Evolutionary conservation across 2,329 filamentous ascomycete species (phyloP).

Genomic region (Apiospora arundinis): DNA sequence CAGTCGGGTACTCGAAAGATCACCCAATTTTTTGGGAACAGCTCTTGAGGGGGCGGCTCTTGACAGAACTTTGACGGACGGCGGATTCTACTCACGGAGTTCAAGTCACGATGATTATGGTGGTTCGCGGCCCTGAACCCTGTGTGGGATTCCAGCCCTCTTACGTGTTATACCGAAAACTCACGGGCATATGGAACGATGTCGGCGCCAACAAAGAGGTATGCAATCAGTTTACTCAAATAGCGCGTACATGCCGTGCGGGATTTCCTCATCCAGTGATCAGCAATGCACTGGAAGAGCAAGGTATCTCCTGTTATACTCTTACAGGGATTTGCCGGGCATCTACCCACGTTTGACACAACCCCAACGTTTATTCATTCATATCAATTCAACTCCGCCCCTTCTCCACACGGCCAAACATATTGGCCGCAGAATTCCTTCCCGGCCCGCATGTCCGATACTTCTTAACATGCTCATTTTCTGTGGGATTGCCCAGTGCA

Average conservation of each 20-base stretch:
- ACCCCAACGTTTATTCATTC: background rate
- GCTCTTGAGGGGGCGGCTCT: slow-evolving; percentile 38
- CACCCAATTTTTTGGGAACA: slow-evolving; percentile 54
- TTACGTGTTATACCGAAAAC: too few relatives aligned
- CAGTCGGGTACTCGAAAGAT: slow-evolving; percentile 51
- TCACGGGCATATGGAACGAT: too few relatives aligned
- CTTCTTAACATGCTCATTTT: background rate
- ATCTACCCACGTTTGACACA: background rate
- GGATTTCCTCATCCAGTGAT: too few relatives aligned
- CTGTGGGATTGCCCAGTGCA: background rate
- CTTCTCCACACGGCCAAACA: background rate
- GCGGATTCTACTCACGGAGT: background rate
- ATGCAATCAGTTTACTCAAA: too few relatives aligned
- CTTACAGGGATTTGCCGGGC: too few relatives aligned
- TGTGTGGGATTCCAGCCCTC: too few relatives aligned
- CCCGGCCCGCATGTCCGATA: slow-evolving; percentile 3
- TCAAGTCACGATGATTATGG: background rate
- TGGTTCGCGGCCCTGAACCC: background rate
- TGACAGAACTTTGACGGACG: background rate
- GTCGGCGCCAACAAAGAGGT: too few relatives aligned
- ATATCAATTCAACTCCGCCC: background rate
- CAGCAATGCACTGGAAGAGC: too few relatives aligned
- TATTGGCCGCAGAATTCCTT: background rate
- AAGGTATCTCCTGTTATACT: too few relatives aligned
- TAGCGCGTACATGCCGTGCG: too few relatives aligned